Conservation (phyloP, 805 yeast species). For the Hanseniaspora nectarophila region DNA sequence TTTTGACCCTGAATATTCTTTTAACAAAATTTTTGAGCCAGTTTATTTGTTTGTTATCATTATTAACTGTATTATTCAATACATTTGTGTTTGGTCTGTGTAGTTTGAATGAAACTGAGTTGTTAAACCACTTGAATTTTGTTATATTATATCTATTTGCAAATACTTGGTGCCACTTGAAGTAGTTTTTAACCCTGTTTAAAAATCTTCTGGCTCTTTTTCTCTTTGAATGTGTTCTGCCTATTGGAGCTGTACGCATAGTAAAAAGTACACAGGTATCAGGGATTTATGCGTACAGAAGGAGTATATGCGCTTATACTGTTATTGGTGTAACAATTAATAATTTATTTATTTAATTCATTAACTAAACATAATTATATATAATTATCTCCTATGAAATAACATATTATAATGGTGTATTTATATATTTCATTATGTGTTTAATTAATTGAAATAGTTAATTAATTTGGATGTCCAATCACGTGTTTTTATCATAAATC, state of each 20-base stretch:
- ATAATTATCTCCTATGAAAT: too few relatives aligned
- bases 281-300: too few relatives aligned
- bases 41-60: neutral
- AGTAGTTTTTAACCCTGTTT: neutral
- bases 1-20: neutral
- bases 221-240: conserved; percentile 8
- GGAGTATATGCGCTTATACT: too few relatives aligned
- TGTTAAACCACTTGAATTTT: neutral
- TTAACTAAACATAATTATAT: too few relatives aligned
- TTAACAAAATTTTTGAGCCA: neutral
- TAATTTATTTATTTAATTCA: too few relatives aligned
- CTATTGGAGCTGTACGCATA: conserved; percentile 9
- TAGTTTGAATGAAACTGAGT: neutral
- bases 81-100: neutral
- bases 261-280: too few relatives aligned
- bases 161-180: neutral
- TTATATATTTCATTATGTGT: too few relatives aligned
- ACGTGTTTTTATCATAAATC: too few relatives aligned
- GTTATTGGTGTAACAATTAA: too few relatives aligned
- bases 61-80: neutral
- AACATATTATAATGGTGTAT: too few relatives aligned
- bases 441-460: too few relatives aligned
- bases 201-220: neutral
- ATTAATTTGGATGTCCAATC: too few relatives aligned
- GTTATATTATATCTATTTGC: neutral